phyloP scores from a whole-genome alignment of 2,329 filamentous ascomycete species.

The Arthrinium phaeospermum region DNA sequence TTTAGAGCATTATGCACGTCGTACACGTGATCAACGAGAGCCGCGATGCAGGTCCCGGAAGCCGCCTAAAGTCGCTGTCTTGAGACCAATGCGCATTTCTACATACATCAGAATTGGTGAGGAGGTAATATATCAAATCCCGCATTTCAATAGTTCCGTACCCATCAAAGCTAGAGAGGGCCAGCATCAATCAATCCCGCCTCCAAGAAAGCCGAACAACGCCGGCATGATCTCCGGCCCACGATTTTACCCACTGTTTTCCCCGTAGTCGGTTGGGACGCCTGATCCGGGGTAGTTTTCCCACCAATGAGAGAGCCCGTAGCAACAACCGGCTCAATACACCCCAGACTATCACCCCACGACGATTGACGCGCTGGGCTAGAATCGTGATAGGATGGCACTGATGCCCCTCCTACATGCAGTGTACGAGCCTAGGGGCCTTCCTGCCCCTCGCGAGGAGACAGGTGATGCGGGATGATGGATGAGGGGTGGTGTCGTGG shows the following conservation, averaged over 20 bases:
- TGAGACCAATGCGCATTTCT: background rate
- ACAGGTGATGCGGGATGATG: background rate
- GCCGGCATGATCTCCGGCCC: background rate
- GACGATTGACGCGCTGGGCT: background rate
- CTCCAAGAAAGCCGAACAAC: background rate
- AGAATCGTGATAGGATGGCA: background rate
- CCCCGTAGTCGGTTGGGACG: background rate
- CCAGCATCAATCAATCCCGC: background rate
- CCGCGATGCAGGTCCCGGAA: background rate
- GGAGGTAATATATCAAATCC: background rate
- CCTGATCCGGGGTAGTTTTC: background rate
- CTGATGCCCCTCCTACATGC: background rate
- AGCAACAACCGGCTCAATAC: background rate
- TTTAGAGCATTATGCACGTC: background rate
- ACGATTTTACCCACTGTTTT: background rate
- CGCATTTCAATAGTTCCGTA: background rate
- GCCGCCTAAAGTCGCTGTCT: background rate
- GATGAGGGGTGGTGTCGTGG: background rate
- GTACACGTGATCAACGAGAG: background rate
- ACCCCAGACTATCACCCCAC: slow-evolving; percentile 16
- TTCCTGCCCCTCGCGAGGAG: background rate
- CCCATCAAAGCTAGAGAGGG: no score
- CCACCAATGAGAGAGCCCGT: background rate
- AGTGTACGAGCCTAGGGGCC: background rate
- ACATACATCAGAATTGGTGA: background rate